Evolutionary conservation across 768 basidiomycete species (phyloP).

Genomic region (Serpula lacrymans): DNA sequence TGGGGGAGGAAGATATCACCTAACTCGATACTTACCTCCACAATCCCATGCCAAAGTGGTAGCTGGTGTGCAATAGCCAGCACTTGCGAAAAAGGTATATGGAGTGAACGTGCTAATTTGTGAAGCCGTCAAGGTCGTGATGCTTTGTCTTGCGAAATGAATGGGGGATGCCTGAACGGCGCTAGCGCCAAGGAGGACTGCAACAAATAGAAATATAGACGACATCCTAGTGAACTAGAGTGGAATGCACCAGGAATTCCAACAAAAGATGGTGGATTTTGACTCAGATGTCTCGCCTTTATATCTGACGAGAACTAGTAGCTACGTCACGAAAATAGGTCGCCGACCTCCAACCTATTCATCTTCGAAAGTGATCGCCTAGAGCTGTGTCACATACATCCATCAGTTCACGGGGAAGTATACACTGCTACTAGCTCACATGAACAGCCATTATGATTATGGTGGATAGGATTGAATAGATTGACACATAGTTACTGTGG

Average conservation of each 20-base stretch:
- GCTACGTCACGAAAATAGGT: no score
- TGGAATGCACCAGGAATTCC: conserved; percentile 2
- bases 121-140: conserved; percentile 35
- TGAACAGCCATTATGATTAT: no score
- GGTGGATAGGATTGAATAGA: no score
- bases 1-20: no score
- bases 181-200: conserved; percentile 11
- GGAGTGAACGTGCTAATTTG: conserved; percentile 43
- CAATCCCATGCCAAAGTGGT: conserved; percentile 49
- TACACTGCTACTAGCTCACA: no score
- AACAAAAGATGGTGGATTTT: neutral
- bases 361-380: no score
- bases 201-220: conserved; percentile 11
- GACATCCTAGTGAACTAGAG: conserved; percentile 11
- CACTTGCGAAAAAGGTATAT: conserved; percentile 48
- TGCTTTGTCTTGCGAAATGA: conserved; percentile 32
- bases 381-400: no score
- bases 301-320: no score
- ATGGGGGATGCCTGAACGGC: conserved; percentile 17
- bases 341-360: no score
- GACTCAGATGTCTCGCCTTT: neutral
- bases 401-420: no score
- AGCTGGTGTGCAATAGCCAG: conserved; percentile 46
- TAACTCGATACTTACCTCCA: conserved; percentile 49
- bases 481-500: no score